Base-by-base conservation (phyloP, 108 stramenopile species). In the Pseudonitzschia pungens region DNA sequence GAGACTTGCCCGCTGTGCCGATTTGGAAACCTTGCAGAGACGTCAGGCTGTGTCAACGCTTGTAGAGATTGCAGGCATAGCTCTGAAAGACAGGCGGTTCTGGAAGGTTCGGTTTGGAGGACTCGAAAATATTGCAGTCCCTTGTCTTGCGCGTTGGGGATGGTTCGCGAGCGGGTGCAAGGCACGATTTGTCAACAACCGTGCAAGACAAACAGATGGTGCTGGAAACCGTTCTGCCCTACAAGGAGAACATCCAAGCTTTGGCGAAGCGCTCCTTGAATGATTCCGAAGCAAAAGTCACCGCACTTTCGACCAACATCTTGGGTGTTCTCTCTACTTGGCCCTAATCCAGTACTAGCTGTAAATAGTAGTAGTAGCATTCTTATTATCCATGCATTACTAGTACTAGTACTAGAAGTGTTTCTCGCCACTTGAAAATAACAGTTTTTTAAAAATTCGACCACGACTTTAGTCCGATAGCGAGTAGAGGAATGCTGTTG, bases 1-100 rank as follows among this genome's bases (percentile, higher is more conserved):
- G 14, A 65, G 69, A 40, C 69, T 94, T 31, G 87, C 80, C 6
- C 45, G 79, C 4, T 74, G 78, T 42, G 79, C 82, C 41, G 21
- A 77, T 64, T 65, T 68, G 1, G 53, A 70, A 51, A 27, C 58
- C n/a, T 67, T 93, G 54, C 70, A 77, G 31, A 53, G 81, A 73
- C 66, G 81, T 70, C 42, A 71, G 67, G 44, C 51, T 54, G n/a
- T 77, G 73, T 70, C 79, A 20, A 70, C 51, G 29, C 27, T 87
- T 2, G 72, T 90, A 28, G 76, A 83, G 21, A 80, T 73, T 58
- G 81, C 86, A 22, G 44, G 69, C 4, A 58, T 70, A 8, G 80
- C 90, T 22, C 45, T 86, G 50, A 86, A 84, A 56, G 93, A 94
- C 69, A 83, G 81, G 68, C 91, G 91, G 71, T 94, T 94, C 70